Evolutionary conservation across 2,329 filamentous ascomycete species (phyloP), one percentile per base, ranked within the genome.

Genomic region (Xylariaceae sp.): DNA sequence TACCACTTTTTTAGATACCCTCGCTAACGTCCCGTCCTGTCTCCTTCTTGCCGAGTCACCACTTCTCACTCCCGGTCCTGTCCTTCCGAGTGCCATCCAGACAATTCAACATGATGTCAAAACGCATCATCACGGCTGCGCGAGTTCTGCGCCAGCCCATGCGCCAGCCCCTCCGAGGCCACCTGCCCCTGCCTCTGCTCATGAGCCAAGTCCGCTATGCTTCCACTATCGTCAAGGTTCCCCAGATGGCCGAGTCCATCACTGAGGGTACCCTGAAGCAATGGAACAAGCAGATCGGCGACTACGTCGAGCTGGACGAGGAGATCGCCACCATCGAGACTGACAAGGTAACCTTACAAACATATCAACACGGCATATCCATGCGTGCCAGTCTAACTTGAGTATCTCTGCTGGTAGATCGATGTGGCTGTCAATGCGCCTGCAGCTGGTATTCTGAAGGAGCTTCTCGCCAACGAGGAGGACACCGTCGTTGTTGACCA

Each of bases 251-350:
- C 65, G 94, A 99, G 77, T 97, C 94, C 53, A 97, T 99, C 75
- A 95, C 91, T 50, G 94, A 99, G 77, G 94, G 94, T 62, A 99
- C 94, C 18, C 76, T 99, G 71, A 97, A 96, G 79, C 92, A 96
- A 73, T 97, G 92, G 81, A 88, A 85, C 71, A 97, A 97, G 75
- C 75, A 93, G 77, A 80, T 97, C 68, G 94, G 94, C 71, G 94
- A 99, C 74, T 92, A 86, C 69, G 92, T 99, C 55, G 92, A 96
- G 79, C 88, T 88, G 70, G 94, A 99, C 72, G 94, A 97, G 78
- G 94, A 99, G 75, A 93, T 99, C 74, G 94, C 94, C 37, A 97
- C 93, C 53, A 99, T 99, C 72, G 94, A 99, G 78, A 99, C 94
- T 11, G 94, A 99, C 83, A 99, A 99, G 87, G 90, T 91, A 78